These are phyloP conservation scores for Gnomoniopsis sp. DNA, from an alignment of 2,329 filamentous ascomycete species.

Conservation along the genomic window DNA sequence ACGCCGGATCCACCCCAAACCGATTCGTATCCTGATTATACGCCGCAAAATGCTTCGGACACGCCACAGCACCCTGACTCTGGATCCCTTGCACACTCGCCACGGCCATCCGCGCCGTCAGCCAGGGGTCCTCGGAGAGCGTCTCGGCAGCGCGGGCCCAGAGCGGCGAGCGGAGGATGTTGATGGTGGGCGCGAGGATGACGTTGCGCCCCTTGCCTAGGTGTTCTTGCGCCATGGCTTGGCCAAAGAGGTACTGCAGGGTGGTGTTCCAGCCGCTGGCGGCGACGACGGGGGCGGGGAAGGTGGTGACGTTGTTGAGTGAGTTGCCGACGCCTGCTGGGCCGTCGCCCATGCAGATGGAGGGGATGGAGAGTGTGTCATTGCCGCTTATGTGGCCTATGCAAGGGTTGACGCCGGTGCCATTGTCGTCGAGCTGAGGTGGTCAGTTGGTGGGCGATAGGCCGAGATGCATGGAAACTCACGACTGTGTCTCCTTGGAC, in stretches of 20 bases:
- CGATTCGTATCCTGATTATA: constrained; percentile 8
- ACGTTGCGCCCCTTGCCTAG: background rate
- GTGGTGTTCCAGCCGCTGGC: background rate
- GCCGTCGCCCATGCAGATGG: constrained; percentile 4
- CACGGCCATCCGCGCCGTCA: background rate
- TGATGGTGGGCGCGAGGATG: constrained; percentile 5
- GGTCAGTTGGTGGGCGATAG: background rate
- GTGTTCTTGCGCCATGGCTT: constrained; percentile 4
- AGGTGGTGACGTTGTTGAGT: constrained; percentile 16
- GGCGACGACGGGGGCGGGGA: constrained; percentile 7
- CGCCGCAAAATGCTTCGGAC: constrained; percentile 4
- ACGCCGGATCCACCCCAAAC: background rate
- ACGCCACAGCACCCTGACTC: background rate
- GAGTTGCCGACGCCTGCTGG: constrained; percentile 10
- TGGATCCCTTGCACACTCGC: background rate
- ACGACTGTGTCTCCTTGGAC: constrained; percentile 17
- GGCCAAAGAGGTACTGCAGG: background rate
- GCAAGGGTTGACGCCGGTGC: constrained; percentile 12
- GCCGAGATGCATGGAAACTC: background rate
- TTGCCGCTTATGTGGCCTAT: constrained; percentile 12
- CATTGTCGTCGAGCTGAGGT: constrained; percentile 12
- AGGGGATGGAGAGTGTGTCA: background rate
- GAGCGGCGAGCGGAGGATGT: constrained; percentile 1
- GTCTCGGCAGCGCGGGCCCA: constrained; percentile 3
- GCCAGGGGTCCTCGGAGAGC: background rate